These are phyloP conservation scores for Lachancea nothofagi DNA, from an alignment of 805 yeast species.

Conservation along the genomic window DNA sequence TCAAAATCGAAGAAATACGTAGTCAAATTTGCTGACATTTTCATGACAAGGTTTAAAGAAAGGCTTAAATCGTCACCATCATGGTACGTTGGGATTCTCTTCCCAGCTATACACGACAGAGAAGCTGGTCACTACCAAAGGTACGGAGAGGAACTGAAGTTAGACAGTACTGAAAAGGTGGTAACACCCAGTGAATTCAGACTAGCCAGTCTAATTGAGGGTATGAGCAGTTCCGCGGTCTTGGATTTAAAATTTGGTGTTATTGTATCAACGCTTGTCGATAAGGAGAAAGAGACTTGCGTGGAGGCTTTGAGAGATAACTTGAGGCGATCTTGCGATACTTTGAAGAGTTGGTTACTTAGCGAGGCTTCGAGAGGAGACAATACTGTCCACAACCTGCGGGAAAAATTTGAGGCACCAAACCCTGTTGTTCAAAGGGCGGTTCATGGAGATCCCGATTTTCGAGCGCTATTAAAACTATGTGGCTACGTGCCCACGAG, in stretches of 20 bases:
- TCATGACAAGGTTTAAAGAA: conserved; percentile 51
- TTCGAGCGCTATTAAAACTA: conserved; percentile 24
- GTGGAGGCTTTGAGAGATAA: conserved; percentile 20
- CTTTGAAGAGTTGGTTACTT: conserved; percentile 16
- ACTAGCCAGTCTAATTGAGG: conserved; percentile 20
- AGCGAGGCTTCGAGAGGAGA: conserved; percentile 8
- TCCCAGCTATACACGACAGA: conserved; percentile 48
- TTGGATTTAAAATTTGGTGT: conserved; percentile 29
- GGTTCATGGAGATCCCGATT: conserved; percentile 23
- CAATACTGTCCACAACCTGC: conserved; percentile 9
- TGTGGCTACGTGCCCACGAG: conserved; percentile 23
- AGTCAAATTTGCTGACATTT: conserved; percentile 59
- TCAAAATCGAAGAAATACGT: conserved; percentile 51
- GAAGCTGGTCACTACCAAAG: conserved; percentile 43
- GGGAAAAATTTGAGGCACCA: conserved; percentile 13
- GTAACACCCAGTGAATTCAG: conserved; percentile 25
- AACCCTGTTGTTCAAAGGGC: conserved; percentile 10
- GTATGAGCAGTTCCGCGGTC: conserved; percentile 19
- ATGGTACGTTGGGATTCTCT: conserved; percentile 58
- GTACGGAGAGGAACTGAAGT: conserved; percentile 35
- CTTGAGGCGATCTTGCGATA: conserved; percentile 15
- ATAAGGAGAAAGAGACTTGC: conserved; percentile 25
- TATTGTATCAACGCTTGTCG: conserved; percentile 30
- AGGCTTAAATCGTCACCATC: conserved; percentile 47
- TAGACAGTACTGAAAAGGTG: conserved; percentile 12